Evolutionary conservation across 768 basidiomycete species (phyloP).

Genomic region (Hemileccinum rubropunctum): DNA sequence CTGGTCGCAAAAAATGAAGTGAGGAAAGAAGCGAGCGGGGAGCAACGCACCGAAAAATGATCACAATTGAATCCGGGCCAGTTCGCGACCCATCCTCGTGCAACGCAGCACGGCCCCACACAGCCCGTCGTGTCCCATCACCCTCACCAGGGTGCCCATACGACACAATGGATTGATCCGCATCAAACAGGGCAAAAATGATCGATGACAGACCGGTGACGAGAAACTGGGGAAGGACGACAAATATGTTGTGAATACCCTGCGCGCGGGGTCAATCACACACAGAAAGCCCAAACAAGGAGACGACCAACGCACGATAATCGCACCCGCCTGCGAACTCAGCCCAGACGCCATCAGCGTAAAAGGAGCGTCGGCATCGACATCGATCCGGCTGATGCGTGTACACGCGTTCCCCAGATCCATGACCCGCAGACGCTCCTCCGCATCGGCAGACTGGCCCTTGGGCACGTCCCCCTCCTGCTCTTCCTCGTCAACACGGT

Average conservation of each 20-base stretch:
- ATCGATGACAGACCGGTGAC: constrained; percentile 83
- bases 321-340: constrained; percentile 85
- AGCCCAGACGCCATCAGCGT: constrained; percentile 32
- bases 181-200: constrained; percentile 82
- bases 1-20: constrained; percentile 28
- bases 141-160: no score
- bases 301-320: constrained; percentile 53
- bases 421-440: no score
- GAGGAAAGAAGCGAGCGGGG: not conserved
- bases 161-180: constrained; percentile 24
- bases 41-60: constrained; percentile 65
- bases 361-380: no score
- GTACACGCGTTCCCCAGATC: constrained; percentile 28
- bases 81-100: no score
- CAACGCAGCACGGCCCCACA: no score
- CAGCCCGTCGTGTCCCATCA: no score
- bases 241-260: constrained; percentile 95
- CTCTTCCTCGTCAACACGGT: not conserved
- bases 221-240: constrained; percentile 93
- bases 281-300: not conserved
- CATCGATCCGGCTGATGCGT: constrained; percentile 37
- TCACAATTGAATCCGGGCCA: constrained; percentile 65
- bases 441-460: constrained; percentile 3
- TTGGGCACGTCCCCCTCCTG: constrained; percentile 17
- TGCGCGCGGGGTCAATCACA: constrained; percentile 24